Evolutionary conservation across 148 eudicot species (phyloP).

Genomic region (Linanthus parryae): DNA sequence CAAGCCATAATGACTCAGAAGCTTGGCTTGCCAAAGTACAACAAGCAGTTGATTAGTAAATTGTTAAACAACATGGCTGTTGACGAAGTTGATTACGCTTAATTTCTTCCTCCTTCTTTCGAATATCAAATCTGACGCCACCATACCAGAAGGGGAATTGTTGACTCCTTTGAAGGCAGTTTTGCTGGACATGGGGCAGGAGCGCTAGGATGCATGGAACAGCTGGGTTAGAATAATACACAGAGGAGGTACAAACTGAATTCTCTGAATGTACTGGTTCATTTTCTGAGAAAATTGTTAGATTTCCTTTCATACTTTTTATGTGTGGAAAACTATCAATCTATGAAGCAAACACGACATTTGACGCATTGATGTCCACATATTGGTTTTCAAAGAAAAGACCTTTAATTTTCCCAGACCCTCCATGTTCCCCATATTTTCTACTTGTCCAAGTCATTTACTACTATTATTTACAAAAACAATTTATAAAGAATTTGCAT

Average conservation of each 20-base stretch:
- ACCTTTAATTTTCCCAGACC: too few species aligned
- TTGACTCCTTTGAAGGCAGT: constrained; percentile 81
- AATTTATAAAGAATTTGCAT: too few species aligned
- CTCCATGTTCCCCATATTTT: too few species aligned
- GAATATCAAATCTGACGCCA: constrained; percentile 72
- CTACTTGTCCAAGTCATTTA: too few species aligned
- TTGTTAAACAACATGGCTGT: constrained; percentile 98
- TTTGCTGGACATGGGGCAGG: constrained; percentile 89
- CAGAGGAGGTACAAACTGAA: constrained; percentile 96
- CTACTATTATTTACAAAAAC: too few species aligned
- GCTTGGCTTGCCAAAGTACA: constrained; percentile 88
- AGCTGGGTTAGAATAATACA: constrained; percentile 80
- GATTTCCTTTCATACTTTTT: too few species aligned
- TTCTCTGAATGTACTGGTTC: too few species aligned
- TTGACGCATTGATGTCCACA: too few species aligned
- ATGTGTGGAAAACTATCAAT: too few species aligned
- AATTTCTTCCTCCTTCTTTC: constrained; percentile 89
- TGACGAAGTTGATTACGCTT: constrained; percentile 97
- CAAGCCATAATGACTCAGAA: constrained; percentile 94
- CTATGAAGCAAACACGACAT: too few species aligned
- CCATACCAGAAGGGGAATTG: constrained; percentile 60
- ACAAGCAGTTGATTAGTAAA: constrained; percentile 80
- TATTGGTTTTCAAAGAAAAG: too few species aligned
- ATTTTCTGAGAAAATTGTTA: too few species aligned
- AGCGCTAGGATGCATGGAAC: constrained; percentile 97